Conservation (phyloP, 2,329 filamentous ascomycete genomes). For the Aureobasidium sp. region DNA sequence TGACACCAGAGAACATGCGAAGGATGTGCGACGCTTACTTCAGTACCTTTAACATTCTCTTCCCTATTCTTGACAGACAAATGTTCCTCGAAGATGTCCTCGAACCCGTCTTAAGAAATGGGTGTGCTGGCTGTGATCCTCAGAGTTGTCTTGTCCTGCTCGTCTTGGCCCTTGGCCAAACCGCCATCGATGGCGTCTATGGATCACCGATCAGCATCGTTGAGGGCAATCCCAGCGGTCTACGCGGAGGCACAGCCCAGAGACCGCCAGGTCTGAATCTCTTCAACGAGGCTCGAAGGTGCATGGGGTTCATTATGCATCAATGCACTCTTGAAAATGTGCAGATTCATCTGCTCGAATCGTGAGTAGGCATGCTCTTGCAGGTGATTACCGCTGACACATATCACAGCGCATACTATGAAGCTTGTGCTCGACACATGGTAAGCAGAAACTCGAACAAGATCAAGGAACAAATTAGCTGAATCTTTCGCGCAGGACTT, state of each 20-base stretch:
- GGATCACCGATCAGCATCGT: constrained; percentile 38
- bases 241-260: constrained; percentile 42
- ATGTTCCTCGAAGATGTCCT: constrained; percentile 43
- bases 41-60: constrained; percentile 49
- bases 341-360: constrained; percentile 49
- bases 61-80: constrained; percentile 51
- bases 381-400: background rate
- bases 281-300: constrained; percentile 53
- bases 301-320: constrained; percentile 49
- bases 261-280: constrained; percentile 49
- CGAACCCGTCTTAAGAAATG: constrained; percentile 36
- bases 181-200: constrained; percentile 44
- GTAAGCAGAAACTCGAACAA: constrained; percentile 28
- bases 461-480: background rate
- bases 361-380: constrained; percentile 30
- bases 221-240: constrained; percentile 41
- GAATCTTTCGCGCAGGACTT: constrained; percentile 31
- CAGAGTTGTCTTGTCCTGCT: constrained; percentile 47
- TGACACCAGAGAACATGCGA: constrained; percentile 44
- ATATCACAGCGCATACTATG: constrained; percentile 42
- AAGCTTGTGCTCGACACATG: constrained; percentile 42
- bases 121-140: constrained; percentile 38
- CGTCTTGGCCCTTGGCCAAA: constrained; percentile 50
- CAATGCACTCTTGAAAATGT: constrained; percentile 51
- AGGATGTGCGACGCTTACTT: constrained; percentile 48